phyloP scores from a whole-genome alignment of 108 stramenopile species.

The Nitzschia sp. region DNA sequence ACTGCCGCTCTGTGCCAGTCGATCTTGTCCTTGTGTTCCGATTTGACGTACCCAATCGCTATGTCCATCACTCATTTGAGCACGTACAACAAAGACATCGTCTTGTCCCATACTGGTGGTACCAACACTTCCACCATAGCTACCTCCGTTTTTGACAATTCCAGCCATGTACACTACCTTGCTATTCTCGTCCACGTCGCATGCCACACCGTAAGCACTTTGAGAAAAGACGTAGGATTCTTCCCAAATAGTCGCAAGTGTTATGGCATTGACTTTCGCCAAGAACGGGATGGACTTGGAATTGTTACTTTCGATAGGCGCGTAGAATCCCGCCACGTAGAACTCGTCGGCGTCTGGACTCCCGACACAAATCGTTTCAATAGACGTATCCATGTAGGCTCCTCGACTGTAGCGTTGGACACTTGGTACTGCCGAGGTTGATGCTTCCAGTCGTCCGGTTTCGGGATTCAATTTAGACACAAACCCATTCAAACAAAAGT shows the following conservation, averaged over 20 bases:
- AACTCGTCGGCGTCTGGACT: background rate
- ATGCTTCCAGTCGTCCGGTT: background rate
- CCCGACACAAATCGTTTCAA: conserved; percentile 24
- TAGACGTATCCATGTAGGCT: conserved; percentile 9
- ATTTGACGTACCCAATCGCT: conserved; percentile 37
- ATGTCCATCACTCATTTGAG: conserved; percentile 31
- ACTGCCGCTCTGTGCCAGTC: conserved; percentile 37
- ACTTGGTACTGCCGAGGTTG: background rate
- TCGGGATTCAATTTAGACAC: conserved; percentile 30
- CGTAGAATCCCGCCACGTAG: conserved; percentile 19
- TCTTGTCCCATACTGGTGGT: conserved; percentile 23
- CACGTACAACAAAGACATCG: conserved; percentile 39
- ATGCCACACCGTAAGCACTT: conserved; percentile 22
- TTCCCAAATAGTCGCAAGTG: conserved; percentile 25
- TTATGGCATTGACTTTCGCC: conserved; percentile 18
- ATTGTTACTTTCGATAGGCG: background rate
- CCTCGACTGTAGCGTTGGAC: conserved; percentile 4
- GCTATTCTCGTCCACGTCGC: conserved; percentile 14
- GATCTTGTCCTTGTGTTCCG: conserved; percentile 42
- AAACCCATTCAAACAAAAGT: conserved; percentile 15
- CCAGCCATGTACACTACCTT: conserved; percentile 30
- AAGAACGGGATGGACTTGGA: conserved; percentile 11
- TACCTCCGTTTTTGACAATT: conserved; percentile 25
- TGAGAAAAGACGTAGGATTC: conserved; percentile 2
- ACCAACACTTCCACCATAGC: background rate